Percentiles rank a stretch among this genome's conserved stretches.
Conservation (phyloP, 2,329 filamentous ascomycete species). For the Saccharata proteae region DNA sequence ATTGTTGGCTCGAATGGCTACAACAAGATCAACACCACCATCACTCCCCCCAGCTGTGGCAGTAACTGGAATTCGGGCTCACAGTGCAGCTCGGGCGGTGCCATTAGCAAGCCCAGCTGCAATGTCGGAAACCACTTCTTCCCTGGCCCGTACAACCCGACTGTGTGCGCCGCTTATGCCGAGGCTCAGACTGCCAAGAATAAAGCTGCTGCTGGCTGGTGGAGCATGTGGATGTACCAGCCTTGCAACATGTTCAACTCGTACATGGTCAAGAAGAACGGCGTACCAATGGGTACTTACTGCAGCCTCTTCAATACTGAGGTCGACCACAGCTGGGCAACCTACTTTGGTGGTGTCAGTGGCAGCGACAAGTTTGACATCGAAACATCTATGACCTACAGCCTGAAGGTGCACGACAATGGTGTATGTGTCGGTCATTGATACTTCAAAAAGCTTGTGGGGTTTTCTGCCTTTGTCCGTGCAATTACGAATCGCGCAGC, state of each 20-base stretch:
- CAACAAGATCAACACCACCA: slow-evolving; percentile 4
- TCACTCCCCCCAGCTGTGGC: slow-evolving; percentile 5
- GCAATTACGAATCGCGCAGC: too few species aligned
- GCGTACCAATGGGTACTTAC: slow-evolving; percentile 14
- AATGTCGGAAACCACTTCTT: slow-evolving; percentile 17
- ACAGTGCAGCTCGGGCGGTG: slow-evolving; percentile 12
- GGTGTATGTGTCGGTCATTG: too few species aligned
- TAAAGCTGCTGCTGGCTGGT: slow-evolving; percentile 1
- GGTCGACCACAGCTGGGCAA: neutral
- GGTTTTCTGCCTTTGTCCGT: too few species aligned
- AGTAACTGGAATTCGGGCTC: slow-evolving; percentile 11
- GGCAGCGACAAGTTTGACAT: slow-evolving; percentile 1
- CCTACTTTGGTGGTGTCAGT: neutral
- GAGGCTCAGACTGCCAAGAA: slow-evolving; percentile 7
- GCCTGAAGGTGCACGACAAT: too few species aligned
- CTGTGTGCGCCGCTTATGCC: slow-evolving; percentile 19
- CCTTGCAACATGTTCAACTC: slow-evolving; percentile 24
- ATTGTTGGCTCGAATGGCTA: slow-evolving; percentile 15
- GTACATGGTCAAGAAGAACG: slow-evolving; percentile 19
- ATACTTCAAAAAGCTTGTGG: too few species aligned
- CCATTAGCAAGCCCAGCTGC: slow-evolving; percentile 20
- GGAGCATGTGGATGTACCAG: slow-evolving; percentile 5
- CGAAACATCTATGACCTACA: slow-evolving; percentile 3
- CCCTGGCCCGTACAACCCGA: slow-evolving; percentile 19
- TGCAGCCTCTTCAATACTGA: slow-evolving; percentile 12